phyloP scores from a whole-genome alignment of 257 asterid species.

The Schizonepeta tenuifolia region DNA sequence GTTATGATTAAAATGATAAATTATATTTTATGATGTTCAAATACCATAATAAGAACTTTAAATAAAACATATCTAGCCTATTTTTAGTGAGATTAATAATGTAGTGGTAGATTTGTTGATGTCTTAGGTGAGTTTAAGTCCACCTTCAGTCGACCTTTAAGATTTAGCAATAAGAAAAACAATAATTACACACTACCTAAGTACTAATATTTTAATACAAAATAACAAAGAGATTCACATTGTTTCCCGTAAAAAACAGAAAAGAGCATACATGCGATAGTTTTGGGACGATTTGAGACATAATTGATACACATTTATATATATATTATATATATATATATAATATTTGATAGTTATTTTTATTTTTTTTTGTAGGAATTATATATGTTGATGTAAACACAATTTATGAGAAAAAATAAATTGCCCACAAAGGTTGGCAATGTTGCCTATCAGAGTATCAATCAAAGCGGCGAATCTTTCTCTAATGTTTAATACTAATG shows the following conservation, averaged over 20 bases:
- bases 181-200: too few relatives aligned
- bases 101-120: too few relatives aligned
- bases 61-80: neutral
- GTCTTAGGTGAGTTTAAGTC: too few relatives aligned
- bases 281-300: neutral
- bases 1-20: neutral
- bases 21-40: neutral
- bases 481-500: neutral
- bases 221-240: too few relatives aligned
- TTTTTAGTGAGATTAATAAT: neutral
- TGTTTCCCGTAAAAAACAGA: too few relatives aligned
- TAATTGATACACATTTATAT: too few relatives aligned
- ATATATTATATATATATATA: too few relatives aligned
- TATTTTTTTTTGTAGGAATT: too few relatives aligned
- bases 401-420: neutral
- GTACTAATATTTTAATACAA: too few relatives aligned
- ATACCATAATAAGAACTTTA: neutral
- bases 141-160: too few relatives aligned
- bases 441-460: constrained; percentile 5
- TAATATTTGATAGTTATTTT: too few relatives aligned
- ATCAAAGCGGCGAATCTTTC: constrained; percentile 33
- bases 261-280: neutral
- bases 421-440: constrained; percentile 25
- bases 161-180: too few relatives aligned
- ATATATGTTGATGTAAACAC: neutral